Base-by-base conservation (phyloP, 208 protist species). In the Naegleria lovaniensis region DNA sequence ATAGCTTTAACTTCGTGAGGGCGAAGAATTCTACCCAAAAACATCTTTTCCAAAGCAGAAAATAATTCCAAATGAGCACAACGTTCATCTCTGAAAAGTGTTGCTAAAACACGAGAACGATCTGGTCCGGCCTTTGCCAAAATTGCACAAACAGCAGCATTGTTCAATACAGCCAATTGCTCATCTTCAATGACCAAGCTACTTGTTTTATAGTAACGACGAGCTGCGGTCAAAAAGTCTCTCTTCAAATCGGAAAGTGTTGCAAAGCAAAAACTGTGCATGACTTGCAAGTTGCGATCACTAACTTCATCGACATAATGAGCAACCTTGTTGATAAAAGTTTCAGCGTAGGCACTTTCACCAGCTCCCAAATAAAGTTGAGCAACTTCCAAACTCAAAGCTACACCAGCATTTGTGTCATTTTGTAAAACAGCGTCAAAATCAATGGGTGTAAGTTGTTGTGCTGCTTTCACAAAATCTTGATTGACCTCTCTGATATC, bases 151-250 rank as follows among this genome's bases (percentile, higher is more conserved):
- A 96, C 95, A 25, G 96, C 93, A 4, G 97, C 94, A 76, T 51
- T 85, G 58, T 93, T 89, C 29, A 98, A 83, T 11, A 85, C 90
- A 83, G 59, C 91, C 55, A 90, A 51, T 58, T 91, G 91, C 91
- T 93, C 92, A 13, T 92, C 93, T 43, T 93, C 92, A 41, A 89
- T 87, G 29, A 95, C 91, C 33, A 96, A 52, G 39, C 95, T 90
- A 13, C 93, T 96, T 7, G 97, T 91, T 83, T 98, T 96, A 91
- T 97, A 97, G 91, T 97, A 98, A 58, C 94, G 94, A 48, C 93
- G 90, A 6, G 96, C 92, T 29, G 97, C 96, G 55, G 98, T 97
- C 11, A 96, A 41, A 92, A 98, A 98, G 40, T 95, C 92, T 85
- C 95, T 92, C 89, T 97, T 96, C 41, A 92, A 93, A 92, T 98